Evolutionary conservation across 805 yeast genomes (phyloP), one percentile per base, ranked within the genome.

Genomic region (Barnettozyma sucrosica): DNA sequence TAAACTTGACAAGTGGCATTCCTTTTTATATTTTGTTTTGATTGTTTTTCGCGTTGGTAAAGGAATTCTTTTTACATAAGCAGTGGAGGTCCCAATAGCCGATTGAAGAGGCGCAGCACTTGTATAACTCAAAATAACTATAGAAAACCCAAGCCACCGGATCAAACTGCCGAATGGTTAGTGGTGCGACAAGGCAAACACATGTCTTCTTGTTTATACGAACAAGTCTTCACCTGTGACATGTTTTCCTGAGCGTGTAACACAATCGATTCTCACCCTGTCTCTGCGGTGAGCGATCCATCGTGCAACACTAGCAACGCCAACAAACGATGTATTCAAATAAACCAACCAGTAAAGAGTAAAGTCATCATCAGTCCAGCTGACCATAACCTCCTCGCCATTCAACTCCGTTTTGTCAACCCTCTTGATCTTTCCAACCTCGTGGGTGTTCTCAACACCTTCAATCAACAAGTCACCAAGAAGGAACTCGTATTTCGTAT

Each of bases 271-370:
- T 14, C 60, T 36, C 4, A 61, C 5, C 23, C 49, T 49, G 26
- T 59, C 59, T 14, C 47, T 42, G n/a, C 50, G 47, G 2, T 40
- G 9, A 6, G 40, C 42, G 9, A 53, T 25, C 47, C 51, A 53
- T 16, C 40, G 25, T 1, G 58, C 37, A 1, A 45, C 38, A 5
- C 36, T 46, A 1, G 50, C 19, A 9, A 53, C 53, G 9, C 70
- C 67, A 2, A 46, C 54, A 46, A 69, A 66, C 20, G 38, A 46
- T 8, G 54, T 63, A 51, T 68, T 58, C 7, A 63, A 51, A 47
- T 53, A 68, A 2, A 69, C 50, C 11, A 65, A 19, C 62, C 68
- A 67, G 46, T 64, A 61, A 4, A 61, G 45, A 7, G 45, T 55
- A 7, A 48, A 45, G 3, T 36, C 49, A 24, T 55, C 48, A 16